Conservation (phyloP, 805 yeast genomes). For the Debaryomyces tyrocola region DNA sequence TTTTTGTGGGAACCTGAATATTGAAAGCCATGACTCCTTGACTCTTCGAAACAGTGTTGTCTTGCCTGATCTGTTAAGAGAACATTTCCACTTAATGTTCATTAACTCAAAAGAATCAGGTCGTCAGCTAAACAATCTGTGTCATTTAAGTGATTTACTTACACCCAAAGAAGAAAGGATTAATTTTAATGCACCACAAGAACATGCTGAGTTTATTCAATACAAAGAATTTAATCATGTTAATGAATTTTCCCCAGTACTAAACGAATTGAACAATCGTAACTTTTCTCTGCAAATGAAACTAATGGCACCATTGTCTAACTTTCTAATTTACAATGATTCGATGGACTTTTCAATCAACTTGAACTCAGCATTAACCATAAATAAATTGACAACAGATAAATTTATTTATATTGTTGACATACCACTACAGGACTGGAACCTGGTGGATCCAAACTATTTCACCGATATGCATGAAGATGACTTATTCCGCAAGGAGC, state of each 20-base stretch:
- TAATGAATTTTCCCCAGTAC: slow-evolving; percentile 4
- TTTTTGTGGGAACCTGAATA: slow-evolving; percentile 15
- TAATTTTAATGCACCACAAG: neutral
- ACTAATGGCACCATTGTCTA: slow-evolving; percentile 31
- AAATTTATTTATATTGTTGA: slow-evolving; percentile 21
- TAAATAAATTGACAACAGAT: slow-evolving; percentile 3
- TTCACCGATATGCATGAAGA: neutral
- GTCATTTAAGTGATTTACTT: neutral
- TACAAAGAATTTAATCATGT: slow-evolving; percentile 8
- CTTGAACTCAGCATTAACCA: slow-evolving; percentile 18
- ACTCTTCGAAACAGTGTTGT: neutral
- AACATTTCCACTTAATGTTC: slow-evolving; percentile 17
- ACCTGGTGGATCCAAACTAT: slow-evolving; percentile 7
- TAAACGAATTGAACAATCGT: slow-evolving; percentile 22
- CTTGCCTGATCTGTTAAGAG: slow-evolving; percentile 4
- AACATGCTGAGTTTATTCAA: neutral
- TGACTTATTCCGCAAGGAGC: slow-evolving; percentile 19
- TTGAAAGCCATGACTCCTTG: neutral
- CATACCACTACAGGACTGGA: slow-evolving; percentile 11
- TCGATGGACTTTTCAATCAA: slow-evolving; percentile 13
- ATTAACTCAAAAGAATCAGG: slow-evolving; percentile 9
- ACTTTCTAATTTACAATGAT: slow-evolving; percentile 33
- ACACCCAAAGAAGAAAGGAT: neutral
- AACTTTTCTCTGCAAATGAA: slow-evolving; percentile 29
- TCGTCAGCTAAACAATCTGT: slow-evolving; percentile 1